Evolutionary conservation across 1,284 basidiomycete genomes (phyloP).

Genomic region (Irpex lacteus): DNA sequence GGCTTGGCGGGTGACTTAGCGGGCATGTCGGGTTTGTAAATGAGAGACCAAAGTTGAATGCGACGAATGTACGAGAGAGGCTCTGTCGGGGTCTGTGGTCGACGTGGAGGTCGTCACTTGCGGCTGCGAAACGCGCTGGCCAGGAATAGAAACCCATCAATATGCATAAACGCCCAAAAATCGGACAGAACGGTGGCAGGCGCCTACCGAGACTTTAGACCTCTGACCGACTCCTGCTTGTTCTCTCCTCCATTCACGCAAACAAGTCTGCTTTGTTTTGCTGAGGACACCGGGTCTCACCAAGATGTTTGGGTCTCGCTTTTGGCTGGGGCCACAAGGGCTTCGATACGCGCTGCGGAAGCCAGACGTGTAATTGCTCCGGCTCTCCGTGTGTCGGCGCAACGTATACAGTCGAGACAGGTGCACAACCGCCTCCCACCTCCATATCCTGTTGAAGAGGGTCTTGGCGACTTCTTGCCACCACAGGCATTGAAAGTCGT

Average conservation of each 20-base stretch:
- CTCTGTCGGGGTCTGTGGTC: background rate
- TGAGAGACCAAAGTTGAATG: background rate
- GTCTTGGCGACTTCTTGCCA: slow-evolving; percentile 74
- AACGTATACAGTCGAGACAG: slow-evolving; percentile 30
- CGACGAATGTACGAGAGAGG: background rate
- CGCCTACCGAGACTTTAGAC: background rate
- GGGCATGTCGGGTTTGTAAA: slow-evolving; percentile 8
- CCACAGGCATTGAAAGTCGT: slow-evolving; percentile 64
- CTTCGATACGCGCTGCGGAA: background rate
- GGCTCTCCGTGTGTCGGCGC: slow-evolving; percentile 14
- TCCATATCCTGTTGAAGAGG: slow-evolving; percentile 64
- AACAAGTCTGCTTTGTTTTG: background rate
- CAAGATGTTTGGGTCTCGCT: background rate
- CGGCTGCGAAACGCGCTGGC: background rate
- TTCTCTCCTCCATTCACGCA: background rate
- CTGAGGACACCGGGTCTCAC: background rate
- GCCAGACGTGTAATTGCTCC: slow-evolving; percentile 1
- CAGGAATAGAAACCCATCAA: slow-evolving; percentile 3
- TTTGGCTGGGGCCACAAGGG: background rate
- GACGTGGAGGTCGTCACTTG: slow-evolving; percentile 3
- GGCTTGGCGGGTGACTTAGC: slow-evolving; percentile 22
- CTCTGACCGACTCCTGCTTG: background rate
- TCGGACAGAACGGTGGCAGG: slow-evolving; percentile 1
- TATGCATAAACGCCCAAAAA: background rate
- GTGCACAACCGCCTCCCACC: slow-evolving; percentile 57